Evolutionary conservation across 768 basidiomycete genomes (phyloP), one percentile per base, ranked within the genome.

Genomic region (Gyrodon lividus): DNA sequence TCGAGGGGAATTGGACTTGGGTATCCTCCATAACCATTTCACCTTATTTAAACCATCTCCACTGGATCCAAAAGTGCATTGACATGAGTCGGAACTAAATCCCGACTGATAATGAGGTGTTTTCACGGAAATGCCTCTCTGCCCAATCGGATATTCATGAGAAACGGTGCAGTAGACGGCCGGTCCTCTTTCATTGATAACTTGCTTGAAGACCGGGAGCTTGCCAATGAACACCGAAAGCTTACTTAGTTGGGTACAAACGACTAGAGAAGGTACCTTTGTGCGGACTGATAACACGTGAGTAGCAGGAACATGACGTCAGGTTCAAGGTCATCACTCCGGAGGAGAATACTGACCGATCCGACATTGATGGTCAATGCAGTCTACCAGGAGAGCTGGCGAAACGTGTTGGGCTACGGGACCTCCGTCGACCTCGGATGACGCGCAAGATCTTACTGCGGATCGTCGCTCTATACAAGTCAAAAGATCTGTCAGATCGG

Each of bases 31-130:
- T 23, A 10, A 8, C 39, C 24, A n/a, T 13, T 16, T 6, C 37
- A 24, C 31, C 41, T 57, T 67, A 65, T 67, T 67, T 69, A 70
- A 63, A 46, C 16, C 48, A 7, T 43, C 19, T 26, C 22, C 26
- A 30, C 37, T 2, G 42, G 60, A 55, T 43, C 33, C 26, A 30
- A 39, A 37, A 10, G 44, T 28, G 6, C 24, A 30, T 49, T 37
- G n/a, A 24, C 42, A 43, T 43, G 22, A 43, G 13, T 19, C 40
- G 1, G 43, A 37, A 22, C 38, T 26, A 19, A 37, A 38, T 53
- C 40, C 42, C 62, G 14, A 9, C 37, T 50, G 50, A 19, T 23
- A 22, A 22, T 22, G 43, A 43, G 2, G 31, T 39, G 37, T 46
- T 43, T 23, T 31, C 48, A 48, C 39, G 40, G 20, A 48, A 50